Evolutionary conservation across 331 rosid genomes (phyloP), one percentile per base, ranked within the genome.

Genomic region (Malus hybrid): DNA sequence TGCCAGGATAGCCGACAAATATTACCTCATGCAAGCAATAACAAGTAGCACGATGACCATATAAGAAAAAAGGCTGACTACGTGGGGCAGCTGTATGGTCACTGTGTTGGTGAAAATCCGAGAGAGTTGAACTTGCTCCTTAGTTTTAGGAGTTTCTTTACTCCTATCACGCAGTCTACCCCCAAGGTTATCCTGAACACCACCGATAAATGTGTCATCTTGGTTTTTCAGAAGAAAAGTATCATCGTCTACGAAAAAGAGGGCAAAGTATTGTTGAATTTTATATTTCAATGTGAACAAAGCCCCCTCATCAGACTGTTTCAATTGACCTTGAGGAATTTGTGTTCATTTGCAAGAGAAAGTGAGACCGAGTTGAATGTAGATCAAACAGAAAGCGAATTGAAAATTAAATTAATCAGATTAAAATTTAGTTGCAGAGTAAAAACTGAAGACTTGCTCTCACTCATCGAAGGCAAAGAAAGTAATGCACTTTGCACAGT

Each of bases 51-150:
- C 30, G 12, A 73, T 63, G 33, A 77, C 29, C 39, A 19, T 33
- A 68, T 26, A 22, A 28, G 79, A 78, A 24, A 24, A 24, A 24
- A 24, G 24, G 24, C 24, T 24, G 24, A 24, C 24, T 24, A 24
- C 24, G 1, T 90, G 99, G 44, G 99, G 99, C 73, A 84, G 86
- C 77, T 90, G 97, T 81, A 94, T 84, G n/a, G 87, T 80, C 73
- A 92, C 92, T 84, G 87, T 94, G 88, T 94, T 91, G 5, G 96
- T 97, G 80, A 94, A 94, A 81, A 94, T 89, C n/a, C 95, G 84
- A 52, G 79, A 75, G 50, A 94, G 99, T 70, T 36, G 42, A 36
- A 36, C 11, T 36, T 91, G 96, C 84, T 94, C 92, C 86, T 85
- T 83, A 29, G 88, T 78, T 86, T 94, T 94, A 61, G 99, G 89